Evolutionary conservation across 108 stramenopile genomes (phyloP).

Genomic region (Pseudonitzschia multiseries): DNA sequence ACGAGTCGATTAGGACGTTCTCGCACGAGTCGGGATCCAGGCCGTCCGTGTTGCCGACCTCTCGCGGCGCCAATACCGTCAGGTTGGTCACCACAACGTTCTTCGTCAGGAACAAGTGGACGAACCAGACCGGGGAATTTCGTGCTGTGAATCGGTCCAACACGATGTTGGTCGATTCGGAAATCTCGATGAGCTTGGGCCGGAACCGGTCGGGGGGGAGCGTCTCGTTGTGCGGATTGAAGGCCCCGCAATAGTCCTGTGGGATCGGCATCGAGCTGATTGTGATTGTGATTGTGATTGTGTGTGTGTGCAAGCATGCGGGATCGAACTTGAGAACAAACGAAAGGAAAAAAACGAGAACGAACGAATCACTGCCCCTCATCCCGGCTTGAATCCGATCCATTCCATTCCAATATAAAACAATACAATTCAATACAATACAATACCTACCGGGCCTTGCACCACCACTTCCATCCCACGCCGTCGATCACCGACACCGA

Average conservation of each 20-base stretch:
- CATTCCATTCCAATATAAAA: too few species aligned
- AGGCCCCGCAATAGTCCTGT: not conserved
- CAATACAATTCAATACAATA: too few species aligned
- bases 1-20: slow-evolving; percentile 5
- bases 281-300: not conserved
- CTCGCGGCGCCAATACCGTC: slow-evolving; percentile 13
- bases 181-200: slow-evolving; percentile 20
- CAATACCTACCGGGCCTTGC: slow-evolving; percentile 1
- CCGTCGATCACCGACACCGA: slow-evolving; percentile 16
- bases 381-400: too few species aligned
- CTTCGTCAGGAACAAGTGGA: slow-evolving; percentile 1
- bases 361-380: not conserved
- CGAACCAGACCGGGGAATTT: slow-evolving; percentile 12
- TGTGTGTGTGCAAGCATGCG: not conserved
- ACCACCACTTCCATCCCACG: slow-evolving; percentile 25
- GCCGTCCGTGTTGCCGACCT: slow-evolving; percentile 18
- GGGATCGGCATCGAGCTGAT: slow-evolving; percentile 13
- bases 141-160: slow-evolving; percentile 9
- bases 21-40: slow-evolving; percentile 13
- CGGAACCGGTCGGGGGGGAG: not conserved
- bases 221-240: slow-evolving; percentile 16
- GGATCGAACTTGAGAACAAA: not conserved
- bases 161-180: slow-evolving; percentile 3
- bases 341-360: not conserved
- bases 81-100: slow-evolving; percentile 10